Evolutionary conservation across 768 basidiomycete genomes (phyloP), one percentile per base, ranked within the genome.

Genomic region (Rhodotorula babjevae): DNA sequence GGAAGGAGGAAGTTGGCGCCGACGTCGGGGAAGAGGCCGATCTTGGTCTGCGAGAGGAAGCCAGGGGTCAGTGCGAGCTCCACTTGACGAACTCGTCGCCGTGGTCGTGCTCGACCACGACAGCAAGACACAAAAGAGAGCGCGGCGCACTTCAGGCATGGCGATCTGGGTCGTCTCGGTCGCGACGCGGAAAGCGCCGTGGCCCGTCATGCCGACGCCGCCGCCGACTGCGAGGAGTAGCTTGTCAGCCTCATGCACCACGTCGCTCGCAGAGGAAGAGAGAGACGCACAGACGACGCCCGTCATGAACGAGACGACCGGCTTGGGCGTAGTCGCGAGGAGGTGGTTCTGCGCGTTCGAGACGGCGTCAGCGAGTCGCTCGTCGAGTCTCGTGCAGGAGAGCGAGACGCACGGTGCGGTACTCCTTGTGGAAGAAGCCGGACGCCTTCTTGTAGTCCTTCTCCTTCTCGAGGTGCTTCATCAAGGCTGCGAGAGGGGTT

Each of bases 141-240:
- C 14, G 44, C 44, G 3, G 58, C 57, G 90, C 90, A 77, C 93
- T 83, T 99, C 96, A 25, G 96, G 96, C 96, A 98, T 98, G 12
- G 93, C 89, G 80, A 97, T 91, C 2, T 86, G 69, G 0, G 94
- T 96, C 40, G 90, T 90, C 80, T 95, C 93, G 7, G 95, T 98
- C 8, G 94, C 94, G 67, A 99, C 86, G 71, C 96, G 86, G 82
- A 98, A 93, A 0, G 89, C 86, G 8, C 94, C 95, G 68, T 89
- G 86, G 19, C 89, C 87, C 52, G 87, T 84, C 61, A 99, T 87
- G 52, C 96, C 96, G 31, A 90, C 91, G 61, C 96, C 96, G 65
- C 96, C 96, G 59, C 96, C 96, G 89, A 97, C 60, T 61, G 44
- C 42, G 25, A 12, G 53, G 50, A 25, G 29, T 46, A 71, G 85